phyloP scores from a whole-genome alignment of 495 filamentous ascomycete genomes.

The Tuber aestivum region DNA sequence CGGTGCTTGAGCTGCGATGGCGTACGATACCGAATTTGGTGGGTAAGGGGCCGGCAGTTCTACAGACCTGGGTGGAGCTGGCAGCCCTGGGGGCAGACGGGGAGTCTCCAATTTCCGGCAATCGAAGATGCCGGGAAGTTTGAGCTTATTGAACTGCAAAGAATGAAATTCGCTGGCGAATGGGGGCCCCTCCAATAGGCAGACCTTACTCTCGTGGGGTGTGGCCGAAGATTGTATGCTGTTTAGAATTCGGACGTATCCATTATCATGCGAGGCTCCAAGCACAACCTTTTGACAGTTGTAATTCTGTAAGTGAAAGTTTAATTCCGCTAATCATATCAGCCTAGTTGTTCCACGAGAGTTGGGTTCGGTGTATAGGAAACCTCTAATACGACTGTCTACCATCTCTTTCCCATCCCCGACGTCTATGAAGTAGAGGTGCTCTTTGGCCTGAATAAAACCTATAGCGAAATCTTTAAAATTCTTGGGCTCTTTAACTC shows the following conservation, averaged over 20 bases:
- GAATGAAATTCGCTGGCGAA: slow-evolving; percentile 35
- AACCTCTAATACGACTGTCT: slow-evolving; percentile 38
- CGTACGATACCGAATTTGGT: slow-evolving; percentile 19
- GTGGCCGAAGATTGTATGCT: slow-evolving; percentile 24
- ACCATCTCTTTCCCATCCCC: slow-evolving; percentile 43
- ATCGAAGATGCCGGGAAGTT: slow-evolving; percentile 31
- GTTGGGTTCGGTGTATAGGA: slow-evolving; percentile 7
- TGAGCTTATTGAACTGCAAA: slow-evolving; percentile 21
- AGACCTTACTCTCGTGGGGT: slow-evolving; percentile 26
- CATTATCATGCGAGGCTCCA: slow-evolving; percentile 42
- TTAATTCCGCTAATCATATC: slow-evolving; percentile 33
- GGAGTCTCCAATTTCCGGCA: slow-evolving; percentile 31
- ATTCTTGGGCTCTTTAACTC: slow-evolving; percentile 27
- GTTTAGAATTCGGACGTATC: slow-evolving; percentile 38
- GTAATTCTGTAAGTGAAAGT: slow-evolving; percentile 40
- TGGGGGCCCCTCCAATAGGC: slow-evolving; percentile 38
- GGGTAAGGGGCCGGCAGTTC: neutral
- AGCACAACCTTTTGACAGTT: slow-evolving; percentile 40
- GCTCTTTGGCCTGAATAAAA: slow-evolving; percentile 37
- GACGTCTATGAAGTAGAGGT: slow-evolving; percentile 41
- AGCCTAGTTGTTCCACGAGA: slow-evolving; percentile 13
- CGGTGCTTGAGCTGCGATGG: slow-evolving; percentile 21
- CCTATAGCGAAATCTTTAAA: slow-evolving; percentile 41
- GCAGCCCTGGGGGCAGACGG: slow-evolving; percentile 10
- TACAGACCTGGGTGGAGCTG: neutral